Percentiles rank a stretch among this genome's conserved stretches.
Conservation (phyloP, 1,284 basidiomycete species). For the Rhodotorula sp. region DNA sequence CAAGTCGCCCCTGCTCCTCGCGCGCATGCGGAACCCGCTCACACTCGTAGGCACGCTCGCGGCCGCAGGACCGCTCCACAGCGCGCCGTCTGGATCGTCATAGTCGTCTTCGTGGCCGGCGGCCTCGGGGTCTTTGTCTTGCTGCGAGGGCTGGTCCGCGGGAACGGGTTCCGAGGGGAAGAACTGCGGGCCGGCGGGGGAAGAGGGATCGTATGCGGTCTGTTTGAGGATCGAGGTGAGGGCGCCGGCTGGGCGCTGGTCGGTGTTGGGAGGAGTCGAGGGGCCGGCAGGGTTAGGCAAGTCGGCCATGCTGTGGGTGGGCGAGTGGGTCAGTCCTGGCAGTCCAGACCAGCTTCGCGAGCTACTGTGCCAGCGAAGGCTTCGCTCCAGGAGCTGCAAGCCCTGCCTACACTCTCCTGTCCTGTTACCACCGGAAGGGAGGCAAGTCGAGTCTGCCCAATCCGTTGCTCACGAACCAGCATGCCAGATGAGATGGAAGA, state of each 20-base stretch:
- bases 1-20: constrained; percentile 33
- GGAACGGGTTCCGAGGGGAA: constrained; percentile 26
- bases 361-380: too few relatives aligned
- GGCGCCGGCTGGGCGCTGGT: neutral
- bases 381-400: neutral
- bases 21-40: constrained; percentile 41
- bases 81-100: constrained; percentile 44
- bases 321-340: neutral
- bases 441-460: too few relatives aligned
- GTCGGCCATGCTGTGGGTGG: neutral
- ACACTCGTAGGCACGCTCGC: constrained; percentile 42
- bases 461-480: too few relatives aligned
- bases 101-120: constrained; percentile 41
- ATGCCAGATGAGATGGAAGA: too few relatives aligned
- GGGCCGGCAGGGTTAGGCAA: neutral
- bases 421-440: too few relatives aligned
- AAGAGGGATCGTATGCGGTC: constrained; percentile 25
- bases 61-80: constrained; percentile 44
- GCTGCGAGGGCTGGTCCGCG: neutral
- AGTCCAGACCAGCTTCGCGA: too few relatives aligned
- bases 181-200: constrained; percentile 30
- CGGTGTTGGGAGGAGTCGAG: neutral
- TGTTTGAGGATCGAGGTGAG: constrained; percentile 35
- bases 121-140: constrained; percentile 11
- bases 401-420: too few relatives aligned